Percentiles rank a stretch among this genome's conserved stretches.
phyloP scores from a whole-genome alignment of 2,329 filamentous ascomycete genomes.

The Aspergillus ruber region DNA sequence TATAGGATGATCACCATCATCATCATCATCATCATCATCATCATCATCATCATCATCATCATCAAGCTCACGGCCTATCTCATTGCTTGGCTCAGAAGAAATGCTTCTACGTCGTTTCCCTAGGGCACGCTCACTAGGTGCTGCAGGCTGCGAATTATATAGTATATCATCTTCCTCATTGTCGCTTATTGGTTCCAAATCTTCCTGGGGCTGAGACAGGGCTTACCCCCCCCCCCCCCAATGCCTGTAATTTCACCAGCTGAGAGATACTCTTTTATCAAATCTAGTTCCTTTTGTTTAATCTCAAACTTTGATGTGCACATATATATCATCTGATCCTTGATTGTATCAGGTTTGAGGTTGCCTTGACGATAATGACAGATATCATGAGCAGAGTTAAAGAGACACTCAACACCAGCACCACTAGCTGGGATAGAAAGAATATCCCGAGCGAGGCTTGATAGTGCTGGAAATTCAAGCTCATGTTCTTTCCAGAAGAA shows the following conservation, averaged over 20 bases:
- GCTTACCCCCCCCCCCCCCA: too few relatives aligned
- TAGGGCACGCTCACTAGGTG: not conserved
- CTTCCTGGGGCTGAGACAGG: too few relatives aligned
- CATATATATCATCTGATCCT: not conserved
- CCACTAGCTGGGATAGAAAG: not conserved
- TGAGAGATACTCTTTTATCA: constrained; percentile 1
- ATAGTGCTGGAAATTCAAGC: not conserved
- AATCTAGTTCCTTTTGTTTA: constrained; percentile 2
- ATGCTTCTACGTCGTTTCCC: not conserved
- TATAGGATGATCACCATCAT: not conserved
- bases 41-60: too few relatives aligned
- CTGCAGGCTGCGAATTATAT: too few relatives aligned
- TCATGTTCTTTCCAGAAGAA: not conserved
- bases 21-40: too few relatives aligned
- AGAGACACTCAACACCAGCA: constrained; percentile 3
- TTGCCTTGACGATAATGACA: not conserved
- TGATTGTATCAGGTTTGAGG: not conserved
- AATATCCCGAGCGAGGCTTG: not conserved
- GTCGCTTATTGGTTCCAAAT: too few relatives aligned
- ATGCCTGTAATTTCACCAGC: not conserved
- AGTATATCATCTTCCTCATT: too few relatives aligned
- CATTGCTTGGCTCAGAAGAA: not conserved
- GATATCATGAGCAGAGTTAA: constrained; percentile 1
- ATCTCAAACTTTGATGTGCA: constrained; percentile 3
- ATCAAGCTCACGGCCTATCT: too few relatives aligned